Base-by-base conservation (phyloP, 495 filamentous ascomycete species). In the Daldinia concentrica region DNA sequence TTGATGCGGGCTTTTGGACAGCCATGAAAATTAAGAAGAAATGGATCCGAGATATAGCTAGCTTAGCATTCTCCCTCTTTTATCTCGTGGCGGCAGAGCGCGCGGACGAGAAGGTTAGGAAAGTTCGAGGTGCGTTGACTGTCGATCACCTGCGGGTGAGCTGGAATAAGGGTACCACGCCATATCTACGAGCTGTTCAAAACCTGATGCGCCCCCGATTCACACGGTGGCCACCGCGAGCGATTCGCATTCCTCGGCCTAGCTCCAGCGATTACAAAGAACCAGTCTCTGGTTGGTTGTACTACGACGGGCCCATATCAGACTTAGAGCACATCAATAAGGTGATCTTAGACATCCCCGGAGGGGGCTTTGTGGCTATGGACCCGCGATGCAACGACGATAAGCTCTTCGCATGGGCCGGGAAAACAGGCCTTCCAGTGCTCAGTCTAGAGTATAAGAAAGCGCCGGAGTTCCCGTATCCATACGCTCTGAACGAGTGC, bases 1-100 rank as follows among this genome's bases (percentile, higher is more conserved):
- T 99, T 63, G 95, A 99, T 77, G 95, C 95, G 9, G 95, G 95
- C 0, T 99, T 97, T 79, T 99, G 95, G 95, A 97, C 93, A 0
- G 96, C 95, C 5, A 99, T 99, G 95, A 90, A 89, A 61, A 92
- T 99, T 57, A 87, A 86, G 52, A 87, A 84, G 60, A 94, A 93
- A 73, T 93, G 91, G 91, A 76, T 96, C 17, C 85, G 93, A 26
- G 94, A 98, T 77, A 74, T 97, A 15, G 87, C 89, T 4, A 93
- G 91, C 67, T 84, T 99, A 22, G 84, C 92, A 24, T 98, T 97
- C 76, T 90, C 90, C 1, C 76, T 89, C 1, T 98, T 97, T 80
- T 99, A 99, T 78, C 82, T 99, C 55, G 85, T 98, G 61, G 93
- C 94, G 12, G 94, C 96, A 2, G 95, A 98, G 77, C 90, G 92